These are phyloP conservation scores for Bipolaris victoriae DNA, from an alignment of 2,329 filamentous ascomycete genomes.

Conservation along the genomic window DNA sequence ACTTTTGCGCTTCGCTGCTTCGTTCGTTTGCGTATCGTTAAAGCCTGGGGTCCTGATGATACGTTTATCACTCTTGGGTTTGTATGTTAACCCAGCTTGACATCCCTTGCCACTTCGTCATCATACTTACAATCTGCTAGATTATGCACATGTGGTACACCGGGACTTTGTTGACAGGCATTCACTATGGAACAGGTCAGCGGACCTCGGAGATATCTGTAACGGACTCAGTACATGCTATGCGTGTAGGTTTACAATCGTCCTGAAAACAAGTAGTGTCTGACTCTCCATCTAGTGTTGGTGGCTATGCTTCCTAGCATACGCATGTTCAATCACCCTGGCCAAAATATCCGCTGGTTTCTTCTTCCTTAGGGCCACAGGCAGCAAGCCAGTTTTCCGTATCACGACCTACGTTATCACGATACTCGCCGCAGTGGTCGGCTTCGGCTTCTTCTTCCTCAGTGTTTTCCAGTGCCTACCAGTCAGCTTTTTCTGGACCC, in stretches of 20 bases:
- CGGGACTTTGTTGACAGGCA: slow-evolving; percentile 16
- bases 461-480: slow-evolving; percentile 58
- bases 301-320: slow-evolving; percentile 22
- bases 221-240: slow-evolving; percentile 16
- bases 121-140: background rate
- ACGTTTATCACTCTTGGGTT: slow-evolving; percentile 20
- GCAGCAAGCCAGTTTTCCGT: slow-evolving; percentile 49
- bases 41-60: slow-evolving; percentile 24
- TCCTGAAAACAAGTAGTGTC: background rate
- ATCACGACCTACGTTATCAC: slow-evolving; percentile 54
- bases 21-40: slow-evolving; percentile 18
- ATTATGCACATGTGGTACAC: slow-evolving; percentile 21
- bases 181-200: slow-evolving; percentile 21
- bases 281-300: slow-evolving; percentile 13
- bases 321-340: slow-evolving; percentile 16
- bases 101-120: background rate
- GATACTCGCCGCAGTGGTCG: slow-evolving; percentile 48
- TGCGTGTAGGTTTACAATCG: slow-evolving; percentile 9
- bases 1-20: slow-evolving; percentile 22
- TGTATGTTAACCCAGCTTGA: slow-evolving; percentile 8
- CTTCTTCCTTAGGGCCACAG: slow-evolving; percentile 58
- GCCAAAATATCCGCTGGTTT: slow-evolving; percentile 56
- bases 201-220: slow-evolving; percentile 17
- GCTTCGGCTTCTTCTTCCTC: slow-evolving; percentile 56
- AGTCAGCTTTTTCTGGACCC: slow-evolving; percentile 56